Percentiles rank a stretch among this genome's conserved stretches.
These are phyloP conservation scores for Vaucheria bursata DNA, from an alignment of 352 stramenopile species.

Conservation along the genomic window DNA sequence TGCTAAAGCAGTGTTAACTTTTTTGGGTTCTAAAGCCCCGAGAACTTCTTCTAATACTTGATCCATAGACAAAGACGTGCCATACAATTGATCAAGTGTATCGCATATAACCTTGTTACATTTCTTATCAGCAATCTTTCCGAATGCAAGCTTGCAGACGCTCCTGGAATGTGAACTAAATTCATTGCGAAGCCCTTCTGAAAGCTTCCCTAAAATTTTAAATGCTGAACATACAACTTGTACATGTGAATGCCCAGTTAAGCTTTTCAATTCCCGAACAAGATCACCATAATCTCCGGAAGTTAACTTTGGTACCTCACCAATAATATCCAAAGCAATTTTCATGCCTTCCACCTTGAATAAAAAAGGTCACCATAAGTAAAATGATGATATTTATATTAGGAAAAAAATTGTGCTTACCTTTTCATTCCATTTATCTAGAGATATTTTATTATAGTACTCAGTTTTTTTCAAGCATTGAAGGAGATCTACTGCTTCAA, in stretches of 20 bases:
- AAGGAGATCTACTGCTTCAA: slow-evolving; percentile 42
- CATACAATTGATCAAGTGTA: slow-evolving; percentile 42
- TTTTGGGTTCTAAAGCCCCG: slow-evolving; percentile 33
- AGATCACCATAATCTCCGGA: slow-evolving; percentile 43
- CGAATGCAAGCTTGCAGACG: slow-evolving; percentile 21
- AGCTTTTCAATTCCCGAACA: slow-evolving; percentile 24
- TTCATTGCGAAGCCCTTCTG: slow-evolving; percentile 33
- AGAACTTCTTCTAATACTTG: slow-evolving; percentile 37
- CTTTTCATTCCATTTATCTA: slow-evolving; percentile 44
- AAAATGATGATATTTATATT: background rate
- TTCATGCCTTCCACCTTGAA: slow-evolving; percentile 36
- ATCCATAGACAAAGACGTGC: slow-evolving; percentile 30
- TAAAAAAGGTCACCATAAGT: background rate
- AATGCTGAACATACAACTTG: slow-evolving; percentile 11
- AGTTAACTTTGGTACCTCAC: slow-evolving; percentile 35
- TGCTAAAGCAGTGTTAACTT: slow-evolving; percentile 24
- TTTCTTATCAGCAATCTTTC: slow-evolving; percentile 46
- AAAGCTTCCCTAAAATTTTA: slow-evolving; percentile 17
- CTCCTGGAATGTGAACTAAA: slow-evolving; percentile 30
- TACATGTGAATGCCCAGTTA: slow-evolving; percentile 40
- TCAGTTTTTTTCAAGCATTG: slow-evolving; percentile 39
- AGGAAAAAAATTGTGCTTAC: background rate
- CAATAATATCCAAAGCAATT: slow-evolving; percentile 44
- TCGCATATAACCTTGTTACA: slow-evolving; percentile 24
- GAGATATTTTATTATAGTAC: slow-evolving; percentile 29